phyloP scores from a whole-genome alignment of 305 asterid genomes.

The Solanum hybrid region DNA sequence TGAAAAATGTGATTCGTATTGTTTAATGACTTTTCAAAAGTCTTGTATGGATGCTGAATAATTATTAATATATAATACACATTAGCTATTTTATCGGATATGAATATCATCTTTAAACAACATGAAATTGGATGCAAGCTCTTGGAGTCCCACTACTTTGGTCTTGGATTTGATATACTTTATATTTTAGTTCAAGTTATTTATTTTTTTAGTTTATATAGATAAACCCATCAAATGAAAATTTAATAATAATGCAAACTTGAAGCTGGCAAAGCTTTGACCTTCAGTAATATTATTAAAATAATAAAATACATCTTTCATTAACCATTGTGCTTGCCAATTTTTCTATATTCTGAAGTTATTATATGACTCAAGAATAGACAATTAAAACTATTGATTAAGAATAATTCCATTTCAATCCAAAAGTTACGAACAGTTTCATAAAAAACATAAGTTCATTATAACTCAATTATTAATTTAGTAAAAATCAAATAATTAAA shows the following conservation, averaged over 20 bases:
- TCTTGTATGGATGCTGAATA: too few species aligned
- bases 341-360: neutral
- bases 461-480: neutral
- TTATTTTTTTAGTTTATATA: neutral
- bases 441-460: neutral
- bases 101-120: neutral
- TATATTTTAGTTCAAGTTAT: neutral
- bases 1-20: too few species aligned
- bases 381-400: neutral
- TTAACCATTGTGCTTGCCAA: neutral
- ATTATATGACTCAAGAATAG: neutral
- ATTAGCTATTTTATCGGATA: neutral
- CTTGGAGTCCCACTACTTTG: neutral
- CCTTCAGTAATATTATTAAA: neutral
- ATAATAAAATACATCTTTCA: neutral
- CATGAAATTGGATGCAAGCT: neutral
- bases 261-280: neutral
- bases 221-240: neutral
- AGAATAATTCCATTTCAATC: neutral
- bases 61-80: too few species aligned
- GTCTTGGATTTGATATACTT: neutral
- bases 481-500: neutral
- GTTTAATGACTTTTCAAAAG: too few species aligned
- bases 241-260: neutral
- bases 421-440: neutral